A percentile compares a stretch with the other conserved stretches of the same genome.
phyloP scores from a whole-genome alignment of 768 basidiomycete genomes.

The Lentinula sp. region DNA sequence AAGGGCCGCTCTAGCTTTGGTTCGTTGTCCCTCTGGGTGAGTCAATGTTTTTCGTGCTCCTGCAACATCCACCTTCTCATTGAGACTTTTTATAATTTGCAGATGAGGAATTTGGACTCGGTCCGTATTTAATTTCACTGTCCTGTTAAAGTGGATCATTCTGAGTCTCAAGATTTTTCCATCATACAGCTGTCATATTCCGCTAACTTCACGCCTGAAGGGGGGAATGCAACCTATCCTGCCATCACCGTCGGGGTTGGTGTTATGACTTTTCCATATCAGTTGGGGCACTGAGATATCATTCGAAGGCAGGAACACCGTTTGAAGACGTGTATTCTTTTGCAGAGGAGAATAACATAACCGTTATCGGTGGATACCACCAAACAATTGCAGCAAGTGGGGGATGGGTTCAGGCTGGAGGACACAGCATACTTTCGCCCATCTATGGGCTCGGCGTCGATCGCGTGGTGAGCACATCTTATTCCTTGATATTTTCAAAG shows the following conservation, averaged over 20 bases:
- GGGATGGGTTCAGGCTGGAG: constrained; percentile 24
- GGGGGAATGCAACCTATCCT: constrained; percentile 8
- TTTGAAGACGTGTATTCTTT: constrained; percentile 25
- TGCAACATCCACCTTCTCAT: background rate
- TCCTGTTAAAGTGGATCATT: background rate
- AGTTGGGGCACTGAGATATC: background rate
- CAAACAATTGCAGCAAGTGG: constrained; percentile 24
- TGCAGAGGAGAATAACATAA: constrained; percentile 28
- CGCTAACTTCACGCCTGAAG: constrained; percentile 13
- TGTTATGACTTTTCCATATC: background rate
- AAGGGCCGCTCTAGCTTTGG: constrained; percentile 19
- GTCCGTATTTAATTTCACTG: constrained; percentile 1
- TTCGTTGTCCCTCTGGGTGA: constrained; percentile 20
- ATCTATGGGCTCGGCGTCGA: constrained; percentile 18
- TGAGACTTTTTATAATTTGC: background rate
- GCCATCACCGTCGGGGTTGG: constrained; percentile 23
- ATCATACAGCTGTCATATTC: constrained; percentile 15
- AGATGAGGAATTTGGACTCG: constrained; percentile 7
- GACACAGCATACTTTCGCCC: constrained; percentile 17
- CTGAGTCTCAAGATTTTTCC: background rate
- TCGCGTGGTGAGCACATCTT: constrained; percentile 14
- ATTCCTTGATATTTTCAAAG: background rate
- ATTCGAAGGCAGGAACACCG: constrained; percentile 22
- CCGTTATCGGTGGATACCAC: constrained; percentile 26
- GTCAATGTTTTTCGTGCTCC: background rate